These are phyloP conservation scores for Phytopythium montanum DNA, from an alignment of 352 stramenopile genomes.

Conservation along the genomic window DNA sequence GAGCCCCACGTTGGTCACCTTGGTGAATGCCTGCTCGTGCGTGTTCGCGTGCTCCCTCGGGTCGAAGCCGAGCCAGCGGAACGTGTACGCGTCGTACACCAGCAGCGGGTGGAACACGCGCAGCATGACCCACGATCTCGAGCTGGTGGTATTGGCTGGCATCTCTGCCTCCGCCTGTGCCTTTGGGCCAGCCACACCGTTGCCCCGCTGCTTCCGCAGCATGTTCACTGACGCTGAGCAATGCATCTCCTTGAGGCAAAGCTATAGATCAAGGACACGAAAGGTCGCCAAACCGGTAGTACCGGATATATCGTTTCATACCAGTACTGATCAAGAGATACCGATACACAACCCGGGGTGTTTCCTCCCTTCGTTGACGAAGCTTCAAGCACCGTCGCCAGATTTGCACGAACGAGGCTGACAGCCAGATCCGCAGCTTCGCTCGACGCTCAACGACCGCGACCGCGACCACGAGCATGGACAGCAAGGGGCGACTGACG, in stretches of 20 bases:
- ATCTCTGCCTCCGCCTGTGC: neutral
- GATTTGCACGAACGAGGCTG: conserved; percentile 27
- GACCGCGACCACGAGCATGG: neutral
- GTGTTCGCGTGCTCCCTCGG: conserved; percentile 24
- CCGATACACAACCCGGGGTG: no score
- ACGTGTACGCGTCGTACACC: conserved; percentile 29
- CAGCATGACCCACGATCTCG: neutral
- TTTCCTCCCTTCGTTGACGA: neutral
- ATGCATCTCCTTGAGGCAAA: no score
- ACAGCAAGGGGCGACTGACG: conserved; percentile 20
- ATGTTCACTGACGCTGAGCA: neutral
- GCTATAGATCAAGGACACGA: no score
- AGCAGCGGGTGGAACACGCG: conserved; percentile 22
- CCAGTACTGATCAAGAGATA: no score
- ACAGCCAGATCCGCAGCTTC: no score
- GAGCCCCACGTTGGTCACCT: conserved; percentile 25
- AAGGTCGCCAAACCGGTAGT: no score
- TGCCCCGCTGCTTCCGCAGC: neutral
- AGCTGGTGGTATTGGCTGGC: neutral
- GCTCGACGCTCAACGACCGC: no score
- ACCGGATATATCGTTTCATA: no score
- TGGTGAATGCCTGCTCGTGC: conserved; percentile 23
- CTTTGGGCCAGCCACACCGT: neutral
- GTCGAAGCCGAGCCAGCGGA: conserved; percentile 29
- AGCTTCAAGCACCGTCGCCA: neutral